Evolutionary conservation across 164 flowering plant species (phyloP).

Genomic region (Pachysandra terminalis): DNA sequence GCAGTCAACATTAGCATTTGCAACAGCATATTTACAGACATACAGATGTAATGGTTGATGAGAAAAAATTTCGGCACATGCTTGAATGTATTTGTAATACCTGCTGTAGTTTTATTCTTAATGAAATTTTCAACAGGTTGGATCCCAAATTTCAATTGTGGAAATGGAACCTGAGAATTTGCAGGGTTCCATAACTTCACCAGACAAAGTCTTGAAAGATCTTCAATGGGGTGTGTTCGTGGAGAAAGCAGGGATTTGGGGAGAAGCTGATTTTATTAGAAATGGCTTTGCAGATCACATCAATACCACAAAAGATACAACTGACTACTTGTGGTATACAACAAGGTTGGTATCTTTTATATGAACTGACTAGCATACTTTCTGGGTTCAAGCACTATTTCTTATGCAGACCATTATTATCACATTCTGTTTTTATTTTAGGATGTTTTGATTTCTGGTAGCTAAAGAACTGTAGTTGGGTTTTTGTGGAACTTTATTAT

Average conservation of each 20-base stretch:
- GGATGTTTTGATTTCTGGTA: too few species aligned
- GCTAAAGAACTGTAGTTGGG: too few species aligned
- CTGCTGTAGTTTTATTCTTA: neutral
- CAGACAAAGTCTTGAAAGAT: slow-evolving; percentile 31
- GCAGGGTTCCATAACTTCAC: slow-evolving; percentile 29
- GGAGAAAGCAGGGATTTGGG: slow-evolving; percentile 87
- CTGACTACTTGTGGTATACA: slow-evolving; percentile 95
- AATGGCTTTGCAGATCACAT: slow-evolving; percentile 84
- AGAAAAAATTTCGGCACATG: neutral
- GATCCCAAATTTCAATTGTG: slow-evolving; percentile 53
- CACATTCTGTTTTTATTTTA: too few species aligned
- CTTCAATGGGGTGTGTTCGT: slow-evolving; percentile 71
- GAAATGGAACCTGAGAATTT: slow-evolving; percentile 75
- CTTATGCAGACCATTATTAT: too few species aligned
- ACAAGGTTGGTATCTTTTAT: slow-evolving; percentile 59
- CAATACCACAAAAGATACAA: slow-evolving; percentile 87
- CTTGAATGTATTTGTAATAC: neutral
- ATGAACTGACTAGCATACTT: neutral
- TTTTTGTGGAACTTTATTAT: too few species aligned
- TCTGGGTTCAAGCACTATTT: too few species aligned
- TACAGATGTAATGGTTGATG: too few species aligned
- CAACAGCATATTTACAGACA: neutral
- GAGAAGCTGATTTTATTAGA: slow-evolving; percentile 56
- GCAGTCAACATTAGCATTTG: neutral
- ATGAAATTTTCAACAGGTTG: slow-evolving; percentile 51